These are phyloP conservation scores for Scytalidium lignicola DNA, from an alignment of 2,329 filamentous ascomycete genomes.

Conservation along the genomic window DNA sequence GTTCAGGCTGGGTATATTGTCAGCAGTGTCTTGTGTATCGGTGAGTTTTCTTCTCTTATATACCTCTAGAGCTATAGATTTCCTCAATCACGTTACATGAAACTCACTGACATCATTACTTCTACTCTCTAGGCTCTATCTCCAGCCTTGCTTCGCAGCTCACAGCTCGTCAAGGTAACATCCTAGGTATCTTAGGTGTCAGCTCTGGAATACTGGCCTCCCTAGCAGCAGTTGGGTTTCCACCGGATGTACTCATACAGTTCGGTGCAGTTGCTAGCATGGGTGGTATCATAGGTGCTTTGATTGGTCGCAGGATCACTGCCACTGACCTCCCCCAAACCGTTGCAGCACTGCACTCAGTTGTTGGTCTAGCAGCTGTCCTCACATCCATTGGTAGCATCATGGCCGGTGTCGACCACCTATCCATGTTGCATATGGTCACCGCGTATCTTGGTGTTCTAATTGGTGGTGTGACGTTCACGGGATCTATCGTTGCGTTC, in stretches of 20 bases:
- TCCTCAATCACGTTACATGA: too few species aligned
- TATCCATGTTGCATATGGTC: constrained; percentile 76
- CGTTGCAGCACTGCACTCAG: constrained; percentile 82
- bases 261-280: constrained; percentile 71
- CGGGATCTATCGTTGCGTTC: constrained; percentile 84
- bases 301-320: constrained; percentile 82
- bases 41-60: too few species aligned
- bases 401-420: constrained; percentile 64
- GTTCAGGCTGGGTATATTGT: constrained; percentile 85
- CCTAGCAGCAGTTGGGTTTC: constrained; percentile 74
- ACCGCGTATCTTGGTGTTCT: constrained; percentile 82
- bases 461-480: constrained; percentile 86
- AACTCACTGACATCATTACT: too few species aligned
- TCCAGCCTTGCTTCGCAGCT: constrained; percentile 76
- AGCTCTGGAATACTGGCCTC: constrained; percentile 79
- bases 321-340: constrained; percentile 86
- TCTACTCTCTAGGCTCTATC: constrained; percentile 51
- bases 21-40: constrained; percentile 79
- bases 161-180: constrained; percentile 79
- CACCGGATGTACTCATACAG: constrained; percentile 71
- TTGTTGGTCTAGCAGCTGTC: constrained; percentile 84
- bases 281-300: constrained; percentile 60
- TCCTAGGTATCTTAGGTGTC: constrained; percentile 82
- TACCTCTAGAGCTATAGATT: too few species aligned
- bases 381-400: constrained; percentile 85